phyloP scores from a whole-genome alignment of 805 yeast species.

The Schwanniomyces pseudopolymorphus region DNA sequence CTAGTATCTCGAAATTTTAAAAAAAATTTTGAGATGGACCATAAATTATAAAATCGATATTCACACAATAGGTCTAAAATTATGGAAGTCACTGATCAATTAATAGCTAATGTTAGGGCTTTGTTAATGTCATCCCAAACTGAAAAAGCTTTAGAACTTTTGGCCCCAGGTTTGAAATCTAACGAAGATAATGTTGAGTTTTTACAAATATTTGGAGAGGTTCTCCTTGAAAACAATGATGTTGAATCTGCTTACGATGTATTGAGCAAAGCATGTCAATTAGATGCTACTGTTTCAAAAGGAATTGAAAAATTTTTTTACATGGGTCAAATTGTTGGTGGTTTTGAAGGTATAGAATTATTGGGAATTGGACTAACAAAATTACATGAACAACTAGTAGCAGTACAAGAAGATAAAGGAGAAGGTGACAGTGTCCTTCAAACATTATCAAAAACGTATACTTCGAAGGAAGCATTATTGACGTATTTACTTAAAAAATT shows the following conservation, averaged over 20 bases:
- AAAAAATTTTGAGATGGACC: slow-evolving; percentile 3
- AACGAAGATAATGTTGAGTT: slow-evolving; percentile 42
- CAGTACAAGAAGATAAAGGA: slow-evolving; percentile 24
- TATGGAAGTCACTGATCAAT: slow-evolving; percentile 7
- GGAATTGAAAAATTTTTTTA: slow-evolving; percentile 86
- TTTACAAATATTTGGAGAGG: slow-evolving; percentile 69
- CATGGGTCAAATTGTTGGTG: slow-evolving; percentile 89
- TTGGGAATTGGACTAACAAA: slow-evolving; percentile 63
- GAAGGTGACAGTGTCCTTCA: slow-evolving; percentile 22
- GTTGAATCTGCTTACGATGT: slow-evolving; percentile 74
- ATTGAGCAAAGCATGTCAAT: slow-evolving; percentile 56
- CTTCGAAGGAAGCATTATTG: slow-evolving; percentile 19
- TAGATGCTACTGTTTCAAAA: slow-evolving; percentile 63
- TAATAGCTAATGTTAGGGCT: slow-evolving; percentile 38
- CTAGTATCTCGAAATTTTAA: background rate
- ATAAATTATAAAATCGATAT: background rate
- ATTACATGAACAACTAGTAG: slow-evolving; percentile 36
- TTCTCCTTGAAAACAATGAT: slow-evolving; percentile 74
- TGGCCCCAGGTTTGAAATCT: slow-evolving; percentile 36
- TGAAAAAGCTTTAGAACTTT: slow-evolving; percentile 50
- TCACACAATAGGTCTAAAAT: background rate
- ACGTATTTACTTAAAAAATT: slow-evolving; percentile 53
- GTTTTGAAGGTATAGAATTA: slow-evolving; percentile 63
- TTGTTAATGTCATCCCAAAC: slow-evolving; percentile 50
- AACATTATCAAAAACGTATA: slow-evolving; percentile 24